Percentiles rank a stretch among this genome's conserved stretches.
Conservation (phyloP, 345 rosid species). For the Geranium brycei region DNA sequence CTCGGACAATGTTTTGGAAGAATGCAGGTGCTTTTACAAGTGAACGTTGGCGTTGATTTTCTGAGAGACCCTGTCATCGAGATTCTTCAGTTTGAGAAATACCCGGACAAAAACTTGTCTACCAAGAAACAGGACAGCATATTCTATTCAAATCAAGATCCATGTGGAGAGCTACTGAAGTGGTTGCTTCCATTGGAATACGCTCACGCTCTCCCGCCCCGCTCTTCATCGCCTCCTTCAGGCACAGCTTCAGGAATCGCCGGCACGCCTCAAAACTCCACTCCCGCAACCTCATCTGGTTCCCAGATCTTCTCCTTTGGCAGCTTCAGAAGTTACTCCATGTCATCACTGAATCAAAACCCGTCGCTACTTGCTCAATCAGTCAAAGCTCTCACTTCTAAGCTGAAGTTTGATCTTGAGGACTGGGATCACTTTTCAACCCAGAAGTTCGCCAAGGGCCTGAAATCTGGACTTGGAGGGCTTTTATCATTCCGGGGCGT, state of each 20-base stretch:
- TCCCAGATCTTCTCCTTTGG: slow-evolving; percentile 81
- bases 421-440: slow-evolving; percentile 58
- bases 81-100: slow-evolving; percentile 94
- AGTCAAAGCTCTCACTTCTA: slow-evolving; percentile 53
- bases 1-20: slow-evolving; percentile 58
- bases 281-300: slow-evolving; percentile 39
- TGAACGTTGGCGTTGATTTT: slow-evolving; percentile 62
- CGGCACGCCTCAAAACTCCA: slow-evolving; percentile 40
- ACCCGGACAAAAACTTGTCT: slow-evolving; percentile 25
- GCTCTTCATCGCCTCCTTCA: slow-evolving; percentile 48
- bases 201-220: slow-evolving; percentile 41
- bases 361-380: slow-evolving; percentile 40
- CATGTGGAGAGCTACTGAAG: slow-evolving; percentile 63
- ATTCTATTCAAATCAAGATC: slow-evolving; percentile 35
- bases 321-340: slow-evolving; percentile 89
- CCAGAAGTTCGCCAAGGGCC: slow-evolving; percentile 30
- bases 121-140: slow-evolving; percentile 25
- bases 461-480: slow-evolving; percentile 41
- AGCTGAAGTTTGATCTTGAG: slow-evolving; percentile 62
- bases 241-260: slow-evolving; percentile 43
- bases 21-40: slow-evolving; percentile 91
- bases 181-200: slow-evolving; percentile 95
- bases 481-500: slow-evolving; percentile 83
- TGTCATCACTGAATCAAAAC: slow-evolving; percentile 89
- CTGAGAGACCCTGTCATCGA: slow-evolving; percentile 76